These are phyloP conservation scores for Malassezia dermatis DNA, from an alignment of 1,284 basidiomycete genomes.

Conservation along the genomic window DNA sequence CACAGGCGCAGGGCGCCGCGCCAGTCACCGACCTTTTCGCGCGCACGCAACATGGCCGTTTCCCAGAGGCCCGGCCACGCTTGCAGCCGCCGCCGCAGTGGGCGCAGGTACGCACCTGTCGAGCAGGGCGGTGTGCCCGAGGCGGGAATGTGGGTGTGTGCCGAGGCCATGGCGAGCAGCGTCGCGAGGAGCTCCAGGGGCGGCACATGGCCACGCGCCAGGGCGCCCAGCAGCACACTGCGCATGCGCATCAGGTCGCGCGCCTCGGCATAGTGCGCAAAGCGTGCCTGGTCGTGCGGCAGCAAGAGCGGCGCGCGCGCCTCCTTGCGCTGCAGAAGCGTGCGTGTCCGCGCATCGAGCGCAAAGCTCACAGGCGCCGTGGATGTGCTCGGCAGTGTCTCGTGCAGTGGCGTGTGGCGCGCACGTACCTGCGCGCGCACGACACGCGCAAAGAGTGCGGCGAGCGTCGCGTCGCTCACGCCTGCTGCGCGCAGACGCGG, in stretches of 20 bases:
- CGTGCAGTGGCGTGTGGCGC: neutral
- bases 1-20: slow-evolving; percentile 12
- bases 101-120: slow-evolving; percentile 11
- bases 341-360: neutral
- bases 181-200: slow-evolving; percentile 3
- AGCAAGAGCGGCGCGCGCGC: neutral
- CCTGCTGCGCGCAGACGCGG: neutral
- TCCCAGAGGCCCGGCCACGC: slow-evolving; percentile 7
- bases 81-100: slow-evolving; percentile 3
- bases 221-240: neutral
- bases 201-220: neutral
- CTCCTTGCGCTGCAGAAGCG: neutral
- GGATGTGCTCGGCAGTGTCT: neutral
- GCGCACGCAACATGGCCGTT: slow-evolving; percentile 14
- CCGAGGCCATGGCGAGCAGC: slow-evolving; percentile 6
- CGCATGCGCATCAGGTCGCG: slow-evolving; percentile 6
- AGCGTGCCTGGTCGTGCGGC: slow-evolving; percentile 1
- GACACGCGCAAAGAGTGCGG: neutral
- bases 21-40: slow-evolving; percentile 9
- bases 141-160: neutral
- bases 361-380: neutral
- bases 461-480: neutral
- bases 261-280: neutral
- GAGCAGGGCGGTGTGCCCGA: neutral
- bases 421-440: neutral